Conservation (phyloP, 2,329 filamentous ascomycete genomes). For the Aspergillus vadensis region DNA sequence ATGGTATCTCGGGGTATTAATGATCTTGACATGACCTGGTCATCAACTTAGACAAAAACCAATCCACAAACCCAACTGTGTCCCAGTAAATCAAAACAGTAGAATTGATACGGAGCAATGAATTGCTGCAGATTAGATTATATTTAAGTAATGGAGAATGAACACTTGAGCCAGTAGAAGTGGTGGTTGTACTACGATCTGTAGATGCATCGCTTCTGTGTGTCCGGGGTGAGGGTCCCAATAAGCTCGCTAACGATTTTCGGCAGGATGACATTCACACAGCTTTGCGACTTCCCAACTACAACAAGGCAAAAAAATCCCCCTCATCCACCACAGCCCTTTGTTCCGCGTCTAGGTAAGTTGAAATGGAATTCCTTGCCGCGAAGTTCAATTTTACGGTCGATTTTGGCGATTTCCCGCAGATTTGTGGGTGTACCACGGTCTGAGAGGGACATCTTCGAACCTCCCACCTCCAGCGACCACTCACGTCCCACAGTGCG, state of each 20-base stretch:
- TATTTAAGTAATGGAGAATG: background rate
- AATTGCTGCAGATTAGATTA: background rate
- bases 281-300: conserved; percentile 41
- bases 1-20: conserved; percentile 18
- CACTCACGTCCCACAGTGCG: conserved; percentile 14
- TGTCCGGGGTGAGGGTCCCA: conserved; percentile 35
- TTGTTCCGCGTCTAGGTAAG: conserved; percentile 40
- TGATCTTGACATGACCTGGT: conserved; percentile 17
- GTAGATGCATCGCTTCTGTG: conserved; percentile 34
- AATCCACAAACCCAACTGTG: conserved; percentile 14
- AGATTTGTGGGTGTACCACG: conserved; percentile 20
- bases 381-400: conserved; percentile 23
- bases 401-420: conserved; percentile 28
- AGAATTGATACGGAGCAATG: background rate
- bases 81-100: background rate
- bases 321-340: conserved; percentile 37
- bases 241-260: conserved; percentile 49
- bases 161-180: background rate
- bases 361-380: conserved; percentile 26
- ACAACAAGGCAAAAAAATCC: conserved; percentile 41
- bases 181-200: conserved; percentile 15
- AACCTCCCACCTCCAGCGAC: conserved; percentile 19
- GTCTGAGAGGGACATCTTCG: conserved; percentile 25
- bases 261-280: conserved; percentile 44
- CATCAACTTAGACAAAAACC: conserved; percentile 14